Percentiles rank a stretch among this genome's conserved stretches.
phyloP scores from a whole-genome alignment of 2,329 filamentous ascomycete genomes.

The Endocalyx cinctus region DNA sequence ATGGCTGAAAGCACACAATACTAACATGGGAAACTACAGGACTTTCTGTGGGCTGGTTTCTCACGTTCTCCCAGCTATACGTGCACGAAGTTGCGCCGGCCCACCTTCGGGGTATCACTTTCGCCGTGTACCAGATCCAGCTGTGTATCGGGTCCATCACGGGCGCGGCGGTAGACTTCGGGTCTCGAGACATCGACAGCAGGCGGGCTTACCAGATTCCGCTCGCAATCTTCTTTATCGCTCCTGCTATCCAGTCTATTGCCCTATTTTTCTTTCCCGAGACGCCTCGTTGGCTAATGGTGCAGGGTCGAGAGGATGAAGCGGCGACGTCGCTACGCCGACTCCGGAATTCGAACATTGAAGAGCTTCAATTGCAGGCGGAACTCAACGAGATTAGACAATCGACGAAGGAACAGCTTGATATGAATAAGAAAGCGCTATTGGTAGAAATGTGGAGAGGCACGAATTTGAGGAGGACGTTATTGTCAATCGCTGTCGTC shows the following conservation, averaged over 20 bases:
- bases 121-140: constrained; percentile 29
- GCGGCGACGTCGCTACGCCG: constrained; percentile 22
- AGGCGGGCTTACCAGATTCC: constrained; percentile 21
- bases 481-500: constrained; percentile 26
- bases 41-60: constrained; percentile 31
- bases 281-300: constrained; percentile 34
- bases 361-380: constrained; percentile 22
- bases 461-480: constrained; percentile 23
- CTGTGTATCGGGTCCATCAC: constrained; percentile 30
- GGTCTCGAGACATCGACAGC: constrained; percentile 16
- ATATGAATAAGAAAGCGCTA: constrained; percentile 20
- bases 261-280: constrained; percentile 32
- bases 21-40: constrained; percentile 13
- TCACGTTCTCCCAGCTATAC: constrained; percentile 33
- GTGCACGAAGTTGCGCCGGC: constrained; percentile 31
- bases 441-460: constrained; percentile 30
- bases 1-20: neutral
- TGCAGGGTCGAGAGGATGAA: constrained; percentile 28
- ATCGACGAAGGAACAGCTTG: constrained; percentile 24
- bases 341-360: constrained; percentile 23
- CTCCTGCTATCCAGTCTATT: constrained; percentile 26
- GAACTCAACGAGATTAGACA: constrained; percentile 27
- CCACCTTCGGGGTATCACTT: constrained; percentile 28
- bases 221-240: constrained; percentile 26
- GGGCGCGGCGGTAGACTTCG: constrained; percentile 27